Base-by-base conservation (phyloP, 768 basidiomycete genomes). In the Roridomyces roridus region DNA sequence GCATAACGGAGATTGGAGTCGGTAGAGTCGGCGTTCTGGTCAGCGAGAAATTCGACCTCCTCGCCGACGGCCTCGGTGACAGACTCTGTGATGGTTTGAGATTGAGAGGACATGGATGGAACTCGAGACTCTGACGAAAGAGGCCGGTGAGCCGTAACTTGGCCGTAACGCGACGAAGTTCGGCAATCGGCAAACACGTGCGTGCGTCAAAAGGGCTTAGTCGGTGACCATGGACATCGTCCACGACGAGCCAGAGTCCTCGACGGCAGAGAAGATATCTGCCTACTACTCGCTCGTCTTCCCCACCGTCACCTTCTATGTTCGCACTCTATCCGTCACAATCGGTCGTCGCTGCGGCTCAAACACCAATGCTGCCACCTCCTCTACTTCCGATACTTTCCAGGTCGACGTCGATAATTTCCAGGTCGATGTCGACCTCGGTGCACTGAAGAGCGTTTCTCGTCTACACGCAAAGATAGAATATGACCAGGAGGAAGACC, bases 381-480 rank as follows among this genome's bases (percentile, higher is more conserved):
- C 87, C 1, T 86, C 89, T 18, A 80, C 85, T 10, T 72, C 81
- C 4, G 87, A 89, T 40, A 70, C 70, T 40, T 59, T 76, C 4
- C 84, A 85, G 54, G 89, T 92, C 34, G 90, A 92, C 64, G 91
- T 93, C 4, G 87, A 89, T 40, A 70, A 70, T 40, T 59, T 76
- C 4, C 84, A 85, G 54, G 89, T 92, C 34, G 90, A 92, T 63
- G 91, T 93, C 46, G 97, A 99, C 75, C 87, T 99, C 9, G 97
- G 97, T 8, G 90, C 94, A 5, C 83, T 98, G 44, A 98, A 98
- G 85, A 96, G 93, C 60, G 95, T 99, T 49, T 98, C 96, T n/a
- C 85, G 97, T 21, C 80, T 97, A 17, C 97, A 99, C 69, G 97
- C 97, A 29, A 89, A 87, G 78, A 95, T 98, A 65, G 93, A 92